phyloP scores from a whole-genome alignment of 2,329 filamentous ascomycete genomes.

The Calonectria ilicicola region DNA sequence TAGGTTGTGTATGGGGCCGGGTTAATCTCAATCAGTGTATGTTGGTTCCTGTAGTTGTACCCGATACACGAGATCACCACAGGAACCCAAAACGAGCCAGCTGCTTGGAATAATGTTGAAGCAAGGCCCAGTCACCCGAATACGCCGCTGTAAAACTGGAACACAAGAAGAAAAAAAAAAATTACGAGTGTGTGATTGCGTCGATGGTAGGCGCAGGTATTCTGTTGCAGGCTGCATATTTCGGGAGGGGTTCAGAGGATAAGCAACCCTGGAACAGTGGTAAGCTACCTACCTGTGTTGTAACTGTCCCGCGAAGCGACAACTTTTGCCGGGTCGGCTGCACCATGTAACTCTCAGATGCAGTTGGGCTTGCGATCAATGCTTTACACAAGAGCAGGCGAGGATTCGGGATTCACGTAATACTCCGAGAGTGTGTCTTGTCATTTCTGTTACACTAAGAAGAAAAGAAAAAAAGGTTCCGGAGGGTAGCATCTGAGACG shows the following conservation, averaged over 20 bases:
- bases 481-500: conserved; percentile 9
- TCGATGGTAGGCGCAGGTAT: neutral
- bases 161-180: conserved; percentile 37
- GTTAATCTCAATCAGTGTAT: neutral
- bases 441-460: conserved; percentile 16
- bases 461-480: neutral
- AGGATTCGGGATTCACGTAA: conserved; percentile 19
- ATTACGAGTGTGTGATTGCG: conserved; percentile 18
- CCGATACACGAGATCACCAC: conserved; percentile 11
- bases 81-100: neutral
- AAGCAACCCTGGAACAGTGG: neutral
- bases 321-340: conserved; percentile 13
- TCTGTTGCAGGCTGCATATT: neutral
- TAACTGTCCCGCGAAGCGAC: conserved; percentile 1
- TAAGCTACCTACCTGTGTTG: neutral
- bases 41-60: conserved; percentile 22
- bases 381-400: conserved; percentile 12
- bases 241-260: neutral
- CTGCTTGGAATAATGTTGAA: neutral
- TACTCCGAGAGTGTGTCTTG: conserved; percentile 15
- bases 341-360: conserved; percentile 26
- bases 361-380: conserved; percentile 24
- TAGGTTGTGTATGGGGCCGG: neutral
- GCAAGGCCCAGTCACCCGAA: conserved; percentile 19
- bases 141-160: conserved; percentile 34